These are phyloP conservation scores for Chytriomyces sp. DNA, from an alignment of 192 early-diverging fungal species.

Conservation along the genomic window DNA sequence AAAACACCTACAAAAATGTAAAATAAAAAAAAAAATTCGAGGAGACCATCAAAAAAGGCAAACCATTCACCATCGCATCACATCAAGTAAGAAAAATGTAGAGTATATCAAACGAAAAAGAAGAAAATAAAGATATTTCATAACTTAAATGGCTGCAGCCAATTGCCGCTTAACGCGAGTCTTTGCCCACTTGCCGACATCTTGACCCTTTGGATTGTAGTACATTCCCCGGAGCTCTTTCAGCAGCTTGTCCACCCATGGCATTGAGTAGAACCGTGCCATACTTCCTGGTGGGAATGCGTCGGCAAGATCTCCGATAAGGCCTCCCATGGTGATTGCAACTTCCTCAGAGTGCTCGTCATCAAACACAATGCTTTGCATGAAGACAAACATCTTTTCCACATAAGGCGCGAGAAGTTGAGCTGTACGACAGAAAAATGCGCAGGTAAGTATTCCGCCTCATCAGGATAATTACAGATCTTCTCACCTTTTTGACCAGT, in stretches of 20 bases:
- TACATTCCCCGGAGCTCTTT: slow-evolving; percentile 74
- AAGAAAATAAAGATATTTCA: too few species aligned
- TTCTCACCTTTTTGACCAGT: slow-evolving; percentile 68
- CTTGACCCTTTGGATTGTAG: slow-evolving; percentile 61
- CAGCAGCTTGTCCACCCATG: slow-evolving; percentile 80
- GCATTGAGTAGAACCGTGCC: slow-evolving; percentile 64
- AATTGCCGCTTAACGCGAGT: slow-evolving; percentile 46
- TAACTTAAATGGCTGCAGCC: not conserved
- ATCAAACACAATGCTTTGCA: slow-evolving; percentile 69
- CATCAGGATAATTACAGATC: not conserved
- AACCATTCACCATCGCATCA: too few species aligned
- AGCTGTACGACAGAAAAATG: slow-evolving; percentile 50
- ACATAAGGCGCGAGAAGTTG: slow-evolving; percentile 66
- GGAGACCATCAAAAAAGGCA: too few species aligned
- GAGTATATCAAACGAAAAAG: too few species aligned
- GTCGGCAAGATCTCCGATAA: slow-evolving; percentile 94
- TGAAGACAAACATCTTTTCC: slow-evolving; percentile 79
- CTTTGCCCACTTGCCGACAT: slow-evolving; percentile 66
- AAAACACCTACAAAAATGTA: too few species aligned
- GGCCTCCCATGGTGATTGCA: slow-evolving; percentile 79
- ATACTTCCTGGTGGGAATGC: slow-evolving; percentile 80
- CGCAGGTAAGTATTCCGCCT: slow-evolving; percentile 26
- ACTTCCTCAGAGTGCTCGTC: slow-evolving; percentile 68
- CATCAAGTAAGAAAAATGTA: too few species aligned
- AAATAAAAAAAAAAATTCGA: too few species aligned